Percentiles rank a stretch among this genome's conserved stretches.
These are phyloP conservation scores for Solanum megistacrolobum DNA, from an alignment of 257 asterid genomes.

Conservation along the genomic window DNA sequence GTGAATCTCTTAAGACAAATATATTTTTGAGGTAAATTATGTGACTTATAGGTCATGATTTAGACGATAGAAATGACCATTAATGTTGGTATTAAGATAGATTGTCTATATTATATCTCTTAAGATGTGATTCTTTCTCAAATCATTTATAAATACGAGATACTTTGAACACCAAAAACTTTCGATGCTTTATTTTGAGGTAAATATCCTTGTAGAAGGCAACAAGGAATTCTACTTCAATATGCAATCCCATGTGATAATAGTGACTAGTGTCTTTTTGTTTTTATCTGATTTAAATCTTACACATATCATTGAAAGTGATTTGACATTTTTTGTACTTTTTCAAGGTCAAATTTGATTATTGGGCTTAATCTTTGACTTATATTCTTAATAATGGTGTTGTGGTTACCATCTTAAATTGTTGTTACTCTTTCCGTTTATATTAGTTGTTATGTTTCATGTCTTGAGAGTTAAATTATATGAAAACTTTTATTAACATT, in stretches of 20 bases:
- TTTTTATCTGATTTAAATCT: not conserved
- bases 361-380: not conserved
- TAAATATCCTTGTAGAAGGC: not conserved
- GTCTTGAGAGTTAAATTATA: not conserved
- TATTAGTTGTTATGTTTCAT: not conserved
- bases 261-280: not conserved
- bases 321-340: not conserved
- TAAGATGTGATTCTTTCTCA: not conserved
- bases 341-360: not conserved
- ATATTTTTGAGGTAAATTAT: not conserved
- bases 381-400: not conserved
- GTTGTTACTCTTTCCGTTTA: not conserved
- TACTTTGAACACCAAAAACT: not conserved
- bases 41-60: not conserved
- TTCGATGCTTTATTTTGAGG: not conserved
- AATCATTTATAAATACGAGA: too few relatives aligned
- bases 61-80: accelerated
- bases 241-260: too few relatives aligned
- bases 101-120: not conserved
- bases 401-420: not conserved
- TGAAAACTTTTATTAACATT: not conserved
- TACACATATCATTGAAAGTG: not conserved
- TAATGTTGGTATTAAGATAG: not conserved
- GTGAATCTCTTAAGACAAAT: not conserved
- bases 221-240: not conserved